phyloP scores from a whole-genome alignment of 2,329 filamentous ascomycete genomes.

The Clonostachys rosea region DNA sequence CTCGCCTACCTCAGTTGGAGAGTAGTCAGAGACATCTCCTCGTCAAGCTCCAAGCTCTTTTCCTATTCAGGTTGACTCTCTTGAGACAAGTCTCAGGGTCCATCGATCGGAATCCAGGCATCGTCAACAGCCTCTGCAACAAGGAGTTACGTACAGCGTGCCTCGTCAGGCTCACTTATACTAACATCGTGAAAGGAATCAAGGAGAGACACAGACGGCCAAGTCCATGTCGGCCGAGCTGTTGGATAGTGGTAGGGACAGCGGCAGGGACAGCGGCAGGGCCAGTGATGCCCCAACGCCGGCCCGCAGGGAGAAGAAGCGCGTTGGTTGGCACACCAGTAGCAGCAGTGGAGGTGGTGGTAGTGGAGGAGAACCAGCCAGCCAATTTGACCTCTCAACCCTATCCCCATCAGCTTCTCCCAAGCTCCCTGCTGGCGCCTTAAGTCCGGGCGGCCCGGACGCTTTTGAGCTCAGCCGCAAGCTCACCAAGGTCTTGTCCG shows the following conservation, averaged over 20 bases:
- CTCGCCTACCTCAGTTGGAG: too few species aligned
- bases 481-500: slow-evolving; percentile 28
- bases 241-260: slow-evolving; percentile 14
- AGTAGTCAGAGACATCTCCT: background rate
- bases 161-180: background rate
- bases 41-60: background rate
- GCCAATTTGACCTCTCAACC: slow-evolving; percentile 5
- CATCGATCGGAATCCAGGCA: slow-evolving; percentile 1
- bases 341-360: slow-evolving; percentile 11
- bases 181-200: too few species aligned
- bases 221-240: slow-evolving; percentile 4
- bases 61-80: background rate
- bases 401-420: slow-evolving; percentile 18
- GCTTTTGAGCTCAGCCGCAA: slow-evolving; percentile 29
- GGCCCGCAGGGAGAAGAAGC: slow-evolving; percentile 30
- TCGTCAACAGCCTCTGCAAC: background rate
- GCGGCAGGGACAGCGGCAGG: slow-evolving; percentile 15
- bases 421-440: slow-evolving; percentile 3
- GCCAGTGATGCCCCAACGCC: slow-evolving; percentile 21
- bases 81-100: slow-evolving; percentile 4
- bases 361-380: background rate
- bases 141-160: background rate
- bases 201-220: too few species aligned
- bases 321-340: slow-evolving; percentile 28
- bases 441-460: slow-evolving; percentile 23